Evolutionary conservation across 768 basidiomycete species (phyloP).

Genomic region (Crucibulum laeve): DNA sequence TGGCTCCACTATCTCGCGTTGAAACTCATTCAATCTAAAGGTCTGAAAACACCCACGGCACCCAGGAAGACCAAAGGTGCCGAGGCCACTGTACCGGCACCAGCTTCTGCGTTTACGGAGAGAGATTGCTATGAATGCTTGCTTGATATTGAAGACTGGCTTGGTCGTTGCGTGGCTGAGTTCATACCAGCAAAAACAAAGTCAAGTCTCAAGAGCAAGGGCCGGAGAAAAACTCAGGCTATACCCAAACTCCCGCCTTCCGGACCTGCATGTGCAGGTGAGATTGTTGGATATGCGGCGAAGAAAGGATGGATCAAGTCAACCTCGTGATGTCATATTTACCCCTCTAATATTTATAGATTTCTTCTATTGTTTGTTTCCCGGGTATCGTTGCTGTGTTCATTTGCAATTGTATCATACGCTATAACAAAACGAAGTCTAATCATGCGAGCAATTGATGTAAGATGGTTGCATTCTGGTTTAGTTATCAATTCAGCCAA

Average conservation of each 20-base stretch:
- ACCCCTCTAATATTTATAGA: constrained; percentile 5
- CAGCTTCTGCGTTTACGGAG: constrained; percentile 47
- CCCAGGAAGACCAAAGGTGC: constrained; percentile 34
- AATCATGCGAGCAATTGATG: too few relatives aligned
- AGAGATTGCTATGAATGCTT: constrained; percentile 68
- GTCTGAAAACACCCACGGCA: constrained; percentile 49
- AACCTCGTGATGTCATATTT: constrained; percentile 7
- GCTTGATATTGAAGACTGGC: constrained; percentile 57
- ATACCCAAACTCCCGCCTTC: constrained; percentile 12
- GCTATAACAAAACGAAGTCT: too few relatives aligned
- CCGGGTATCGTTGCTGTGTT: neutral
- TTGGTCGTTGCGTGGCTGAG: constrained; percentile 41
- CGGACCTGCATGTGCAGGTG: constrained; percentile 46
- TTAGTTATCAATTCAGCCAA: neutral
- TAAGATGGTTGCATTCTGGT: too few relatives aligned
- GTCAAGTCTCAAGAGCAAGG: constrained; percentile 25
- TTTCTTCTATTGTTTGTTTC: constrained; percentile 2
- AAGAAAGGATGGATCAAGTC: constrained; percentile 57
- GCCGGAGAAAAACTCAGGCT: constrained; percentile 24
- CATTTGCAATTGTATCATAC: too few relatives aligned
- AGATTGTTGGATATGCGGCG: constrained; percentile 58
- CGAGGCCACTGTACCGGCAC: constrained; percentile 5
- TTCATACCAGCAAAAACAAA: constrained; percentile 22
- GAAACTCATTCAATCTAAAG: constrained; percentile 71
- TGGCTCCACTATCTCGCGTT: constrained; percentile 85